Percentiles rank a stretch among this genome's conserved stretches.
Evolutionary conservation across 108 stramenopile species (phyloP).

Genomic region (Epithemia pelagica): DNA sequence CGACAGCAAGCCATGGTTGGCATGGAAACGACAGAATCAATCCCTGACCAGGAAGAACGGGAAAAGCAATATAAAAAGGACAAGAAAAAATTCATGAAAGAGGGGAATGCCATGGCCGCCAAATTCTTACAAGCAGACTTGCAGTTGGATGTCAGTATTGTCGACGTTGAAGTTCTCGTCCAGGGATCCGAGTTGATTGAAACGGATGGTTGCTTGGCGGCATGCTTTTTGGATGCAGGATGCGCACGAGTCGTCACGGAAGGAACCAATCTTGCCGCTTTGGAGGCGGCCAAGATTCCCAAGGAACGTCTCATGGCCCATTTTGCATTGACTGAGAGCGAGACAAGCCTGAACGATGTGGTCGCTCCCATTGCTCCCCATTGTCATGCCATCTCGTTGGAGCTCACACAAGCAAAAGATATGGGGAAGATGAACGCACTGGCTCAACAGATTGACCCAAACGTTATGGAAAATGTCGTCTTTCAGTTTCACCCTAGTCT

Average conservation of each 20-base stretch:
- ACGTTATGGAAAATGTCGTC: not conserved
- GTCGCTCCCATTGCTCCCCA: constrained; percentile 4
- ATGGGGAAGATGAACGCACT: not conserved
- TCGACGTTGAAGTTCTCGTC: constrained; percentile 66
- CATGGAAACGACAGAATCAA: constrained; percentile 12
- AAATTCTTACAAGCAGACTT: constrained; percentile 46
- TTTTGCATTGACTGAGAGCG: constrained; percentile 14
- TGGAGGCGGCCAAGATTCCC: constrained; percentile 61
- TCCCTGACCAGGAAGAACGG: not conserved
- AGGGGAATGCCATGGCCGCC: constrained; percentile 60
- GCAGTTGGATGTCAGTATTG: constrained; percentile 59
- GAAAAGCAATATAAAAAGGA: constrained; percentile 46
- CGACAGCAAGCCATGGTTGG: constrained; percentile 27
- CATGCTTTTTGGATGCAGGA: constrained; percentile 77
- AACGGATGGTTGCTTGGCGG: constrained; percentile 64
- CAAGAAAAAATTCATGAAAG: constrained; percentile 74
- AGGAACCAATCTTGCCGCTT: constrained; percentile 41
- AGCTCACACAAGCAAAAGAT: not conserved
- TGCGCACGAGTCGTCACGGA: constrained; percentile 53
- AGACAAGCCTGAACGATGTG: constrained; percentile 9
- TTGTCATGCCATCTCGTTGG: constrained; percentile 20
- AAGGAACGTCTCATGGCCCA: constrained; percentile 58
- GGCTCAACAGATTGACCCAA: not conserved
- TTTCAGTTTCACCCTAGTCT: not conserved
- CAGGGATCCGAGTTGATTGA: constrained; percentile 27